Base-by-base conservation (phyloP, 2,329 filamentous ascomycete species). In the Penicillium sp. region DNA sequence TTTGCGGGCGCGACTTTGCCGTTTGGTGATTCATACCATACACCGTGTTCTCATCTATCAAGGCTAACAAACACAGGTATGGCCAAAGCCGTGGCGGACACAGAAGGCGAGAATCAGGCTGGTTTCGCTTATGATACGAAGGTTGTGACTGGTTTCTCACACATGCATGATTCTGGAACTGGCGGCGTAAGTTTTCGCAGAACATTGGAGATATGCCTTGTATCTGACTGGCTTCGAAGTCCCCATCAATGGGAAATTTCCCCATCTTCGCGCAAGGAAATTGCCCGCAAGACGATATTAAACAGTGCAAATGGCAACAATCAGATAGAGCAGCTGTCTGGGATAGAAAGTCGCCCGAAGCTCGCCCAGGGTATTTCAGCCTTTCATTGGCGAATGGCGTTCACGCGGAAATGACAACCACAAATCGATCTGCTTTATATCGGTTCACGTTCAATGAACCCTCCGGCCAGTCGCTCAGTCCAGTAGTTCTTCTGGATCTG, bases 161-260 rank as follows among this genome's bases (percentile, higher is more conserved):
- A 79, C 5, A 80, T 81, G 76, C 82, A 84, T 64, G 81, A 83
- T 61, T 77, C 73, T 43, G 81, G 81, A 11, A 82, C 80, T 34
- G 81, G 80, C 45, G 78, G 77, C 57, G 74, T 78, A 66, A 60
- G 65, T 40, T 48, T n/a, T 40, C 3, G 8, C 29, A 27, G 6
- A 15, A 2, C 5, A 27, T 29, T n/a, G n/a, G 8, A 25, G 15
- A 2, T 5, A 27, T 29, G 10, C 6, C 8, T 4, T 25, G 5
- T 25, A 36, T 41, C 52, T 54, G 16, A 54, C 45, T 45, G 11
- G n/a, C 9, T 21, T 13, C 8, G 8, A n/a, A 70, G 72, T 62
- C 74, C 1, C 84, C 87, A 0, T 90, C 86, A 4, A 74, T 91
- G 16, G 89, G 88, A 15, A 90, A 90, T 67, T 91, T 91, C 52